Evolutionary conservation across 2,329 filamentous ascomycete species (phyloP).

Genomic region (Chalara sp.): DNA sequence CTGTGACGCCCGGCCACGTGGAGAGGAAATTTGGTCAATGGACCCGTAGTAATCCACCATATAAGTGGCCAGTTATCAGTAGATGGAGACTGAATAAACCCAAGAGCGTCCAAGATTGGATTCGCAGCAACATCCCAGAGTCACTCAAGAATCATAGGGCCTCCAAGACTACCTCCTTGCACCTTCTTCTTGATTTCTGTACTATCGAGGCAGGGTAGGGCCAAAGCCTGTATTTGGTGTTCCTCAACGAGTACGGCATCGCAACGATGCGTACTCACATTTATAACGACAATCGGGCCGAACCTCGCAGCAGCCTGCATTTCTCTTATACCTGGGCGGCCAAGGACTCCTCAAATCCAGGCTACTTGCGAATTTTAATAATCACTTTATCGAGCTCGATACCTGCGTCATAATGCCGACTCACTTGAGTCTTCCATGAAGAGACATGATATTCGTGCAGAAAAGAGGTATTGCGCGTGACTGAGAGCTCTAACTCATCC

Average conservation of each 20-base stretch:
- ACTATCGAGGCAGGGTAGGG: background rate
- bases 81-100: constrained; percentile 10
- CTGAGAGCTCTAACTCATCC: no score
- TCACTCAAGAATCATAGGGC: constrained; percentile 20
- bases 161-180: background rate
- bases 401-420: no score
- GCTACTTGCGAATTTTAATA: no score
- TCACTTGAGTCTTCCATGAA: no score
- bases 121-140: constrained; percentile 24
- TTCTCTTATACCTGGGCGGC: no score
- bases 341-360: no score
- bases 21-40: constrained; percentile 25
- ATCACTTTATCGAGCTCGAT: no score
- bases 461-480: no score
- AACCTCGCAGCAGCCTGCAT: no score
- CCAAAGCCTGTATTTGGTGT: background rate
- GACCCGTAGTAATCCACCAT: constrained; percentile 30
- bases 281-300: no score
- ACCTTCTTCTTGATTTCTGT: background rate
- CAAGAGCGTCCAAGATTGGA: constrained; percentile 24
- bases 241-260: constrained; percentile 14
- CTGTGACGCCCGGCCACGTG: constrained; percentile 30
- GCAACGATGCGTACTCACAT: no score
- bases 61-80: constrained; percentile 21
- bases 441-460: no score